Evolutionary conservation across 805 yeast genomes (phyloP), one percentile per base, ranked within the genome.

Genomic region (Yamadazyma paraphyllophila): DNA sequence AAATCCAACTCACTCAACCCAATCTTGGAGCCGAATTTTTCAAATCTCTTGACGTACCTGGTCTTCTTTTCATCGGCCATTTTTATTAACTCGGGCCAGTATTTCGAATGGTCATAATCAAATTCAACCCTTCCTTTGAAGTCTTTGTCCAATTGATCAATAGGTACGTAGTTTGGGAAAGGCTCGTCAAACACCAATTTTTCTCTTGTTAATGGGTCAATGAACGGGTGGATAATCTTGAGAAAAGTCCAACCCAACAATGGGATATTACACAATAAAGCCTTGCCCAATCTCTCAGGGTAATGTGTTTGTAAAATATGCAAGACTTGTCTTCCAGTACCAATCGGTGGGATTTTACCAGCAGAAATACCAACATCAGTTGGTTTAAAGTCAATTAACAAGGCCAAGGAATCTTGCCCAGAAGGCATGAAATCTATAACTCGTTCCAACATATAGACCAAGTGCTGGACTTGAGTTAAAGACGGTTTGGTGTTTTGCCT

Each of bases 221-320:
- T 94, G 63, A 94, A 94, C 4, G 99, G 99, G 57, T 88, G 88
- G 52, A 92, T 91, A 51, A 94, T 70, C 69, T 87, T 91, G 55
- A 94, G 71, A 58, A 94, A 94, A 8, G 96, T 83, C 88, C 96
- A 87, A 6, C 91, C 98, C 45, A 91, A 67, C 80, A 94, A 87
- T 11, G 98, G 98, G 53, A 94, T 90, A 65, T 94, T 92, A 40
- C 96, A 88, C 44, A 94, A 74, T 39, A 91, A 74, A 0, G 97
- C 97, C 61, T 84, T 85, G 33, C 99, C 99, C 48, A 94, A 74
- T 58, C 99, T 80, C 64, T 94, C 99, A 3, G 99, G 99, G 63
- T 94, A 94, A 66, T 94, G 99, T 10, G 96, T 90, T 68, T 94
- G 99, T 56, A 94, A 73, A 62, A 94, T 94, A 63, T 86, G 88